Evolutionary conservation across 441 rosid genomes (phyloP).

Genomic region (Geranium incanum): DNA sequence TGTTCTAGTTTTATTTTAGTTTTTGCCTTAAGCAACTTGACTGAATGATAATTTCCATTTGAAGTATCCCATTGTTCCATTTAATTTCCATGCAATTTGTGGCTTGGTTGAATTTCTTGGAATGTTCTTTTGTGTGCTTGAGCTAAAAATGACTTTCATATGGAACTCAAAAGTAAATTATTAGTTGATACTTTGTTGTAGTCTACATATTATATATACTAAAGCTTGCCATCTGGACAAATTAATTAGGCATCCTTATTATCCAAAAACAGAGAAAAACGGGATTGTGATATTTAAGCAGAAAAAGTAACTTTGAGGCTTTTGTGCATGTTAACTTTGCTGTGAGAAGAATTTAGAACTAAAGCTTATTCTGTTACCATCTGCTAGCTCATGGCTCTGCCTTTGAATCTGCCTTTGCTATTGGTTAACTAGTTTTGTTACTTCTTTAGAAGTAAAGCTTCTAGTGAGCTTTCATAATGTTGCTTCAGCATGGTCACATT

Average conservation of each 20-base stretch:
- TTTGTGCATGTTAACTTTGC: background rate
- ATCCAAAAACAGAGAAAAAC: background rate
- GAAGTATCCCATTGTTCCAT: slow-evolving; percentile 3
- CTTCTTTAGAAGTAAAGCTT: background rate
- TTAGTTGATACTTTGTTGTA: background rate
- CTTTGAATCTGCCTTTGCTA: background rate
- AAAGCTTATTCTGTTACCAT: background rate
- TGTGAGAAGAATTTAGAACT: background rate
- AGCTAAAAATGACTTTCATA: background rate
- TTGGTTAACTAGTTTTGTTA: background rate
- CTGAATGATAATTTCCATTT: slow-evolving; percentile 20
- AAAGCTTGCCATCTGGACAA: background rate
- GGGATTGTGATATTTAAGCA: background rate
- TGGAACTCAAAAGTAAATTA: background rate
- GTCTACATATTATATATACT: background rate
- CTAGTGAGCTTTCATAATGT: background rate
- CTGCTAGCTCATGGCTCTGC: background rate
- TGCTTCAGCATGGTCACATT: background rate
- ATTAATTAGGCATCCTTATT: background rate
- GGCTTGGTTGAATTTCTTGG: background rate
- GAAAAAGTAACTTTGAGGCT: background rate
- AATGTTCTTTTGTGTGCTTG: background rate
- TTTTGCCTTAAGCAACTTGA: slow-evolving; percentile 18
- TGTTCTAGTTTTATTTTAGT: slow-evolving; percentile 18
- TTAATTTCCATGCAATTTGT: slow-evolving; percentile 9